Conservation (phyloP, 202 grass and related monocot species). For the Panicum hallii region DNA sequence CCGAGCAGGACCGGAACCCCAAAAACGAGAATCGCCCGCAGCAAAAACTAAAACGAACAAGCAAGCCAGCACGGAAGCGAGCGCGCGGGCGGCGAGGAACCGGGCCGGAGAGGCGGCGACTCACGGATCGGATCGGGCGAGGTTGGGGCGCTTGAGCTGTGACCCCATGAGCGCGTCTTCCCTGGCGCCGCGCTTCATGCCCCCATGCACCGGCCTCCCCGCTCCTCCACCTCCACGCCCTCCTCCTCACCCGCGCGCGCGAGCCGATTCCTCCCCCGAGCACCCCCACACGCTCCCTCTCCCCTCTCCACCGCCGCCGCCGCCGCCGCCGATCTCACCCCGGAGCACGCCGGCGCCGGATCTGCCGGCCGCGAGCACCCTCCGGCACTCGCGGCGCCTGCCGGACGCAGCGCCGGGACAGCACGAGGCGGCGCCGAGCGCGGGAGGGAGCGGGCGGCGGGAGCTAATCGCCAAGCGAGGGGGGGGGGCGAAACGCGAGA, state of each 20-base stretch:
- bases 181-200: conserved; percentile 68
- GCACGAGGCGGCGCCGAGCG: conserved; percentile 25
- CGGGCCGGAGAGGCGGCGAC: conserved; percentile 38
- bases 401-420: not conserved
- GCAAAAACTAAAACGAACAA: not conserved
- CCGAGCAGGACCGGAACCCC: conserved; percentile 15
- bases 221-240: not conserved
- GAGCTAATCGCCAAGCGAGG: conserved; percentile 30
- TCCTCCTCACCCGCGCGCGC: not conserved
- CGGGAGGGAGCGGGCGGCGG: conserved; percentile 20
- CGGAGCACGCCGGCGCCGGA: conserved; percentile 26
- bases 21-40: not conserved
- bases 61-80: not conserved
- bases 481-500: not conserved
- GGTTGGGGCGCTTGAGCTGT: conserved; percentile 74
- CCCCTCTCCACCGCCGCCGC: not conserved
- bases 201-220: conserved; percentile 34
- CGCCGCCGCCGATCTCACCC: conserved; percentile 32
- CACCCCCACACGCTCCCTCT: not conserved
- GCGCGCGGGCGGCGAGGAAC: not conserved
- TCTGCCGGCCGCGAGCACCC: conserved; percentile 7
- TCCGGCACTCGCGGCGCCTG: not conserved
- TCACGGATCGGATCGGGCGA: conserved; percentile 96
- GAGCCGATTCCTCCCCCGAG: not conserved
- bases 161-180: conserved; percentile 75